Base-by-base conservation (phyloP, 768 basidiomycete genomes). In the Kwoniella sp. region DNA sequence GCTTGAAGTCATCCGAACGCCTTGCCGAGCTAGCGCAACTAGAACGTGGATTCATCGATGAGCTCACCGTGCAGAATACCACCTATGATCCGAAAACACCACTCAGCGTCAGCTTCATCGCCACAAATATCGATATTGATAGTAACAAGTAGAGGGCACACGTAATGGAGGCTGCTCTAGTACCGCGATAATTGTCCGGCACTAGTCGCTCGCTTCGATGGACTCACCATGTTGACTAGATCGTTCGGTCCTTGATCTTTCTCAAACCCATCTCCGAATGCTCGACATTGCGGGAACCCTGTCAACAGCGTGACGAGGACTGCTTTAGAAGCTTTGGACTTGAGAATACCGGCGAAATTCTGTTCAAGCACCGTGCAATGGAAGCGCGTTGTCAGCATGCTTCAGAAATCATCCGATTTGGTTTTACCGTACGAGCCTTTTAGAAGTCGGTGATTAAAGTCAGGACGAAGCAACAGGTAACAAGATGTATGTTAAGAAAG, bases 281-380 rank as follows among this genome's bases (percentile, higher is more conserved):
- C 88, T 22, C 92, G 86, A 74, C 95, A 98, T 69, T 86, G 84
- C 8, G 83, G 83, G 77, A 96, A 94, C n/a, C 83, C 84, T 48
- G 83, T 80, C 63, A 86, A 80, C 2, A 98, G 79, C 0, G 94
- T 98, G 24, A 83, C 78, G 6, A 89, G 77, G 40, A 96, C 83
- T 50, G 89, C 84, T 50, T 83, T 84, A 0, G 88, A 85, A 0
- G 90, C 83, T 50, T 84, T 80, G 0, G 88, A 88, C 25, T 80
- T 81, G 21, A 89, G 74, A 55, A 83, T 79, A n/a, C 94, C 93
- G 0, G 86, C 92, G 77, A 90, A 90, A 33, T 66, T 68, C 66
- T 63, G 54, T 26, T n/a, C 19, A 12, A 56, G 19, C 55, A 33
- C 33, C 33, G 13, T 6, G 33, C 9, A 19, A 25, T 48, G 26